Conservation (phyloP, 768 basidiomycete genomes). For the Ramaria sp. region DNA sequence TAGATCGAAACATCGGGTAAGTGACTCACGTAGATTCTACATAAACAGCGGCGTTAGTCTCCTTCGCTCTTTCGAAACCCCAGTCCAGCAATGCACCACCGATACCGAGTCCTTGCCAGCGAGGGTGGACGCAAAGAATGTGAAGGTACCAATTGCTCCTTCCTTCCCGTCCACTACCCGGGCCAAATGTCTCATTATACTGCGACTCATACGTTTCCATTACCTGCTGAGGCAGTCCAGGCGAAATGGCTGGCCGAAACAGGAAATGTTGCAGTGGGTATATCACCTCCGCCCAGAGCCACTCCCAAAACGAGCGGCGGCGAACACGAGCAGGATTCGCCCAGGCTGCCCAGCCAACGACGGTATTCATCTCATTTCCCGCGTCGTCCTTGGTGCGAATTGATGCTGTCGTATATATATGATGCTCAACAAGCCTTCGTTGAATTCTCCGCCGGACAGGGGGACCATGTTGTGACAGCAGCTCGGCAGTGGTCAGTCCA, state of each 20-base stretch:
- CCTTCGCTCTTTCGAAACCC: slow-evolving; percentile 1
- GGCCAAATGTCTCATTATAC: slow-evolving; percentile 3
- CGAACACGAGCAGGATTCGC: neutral
- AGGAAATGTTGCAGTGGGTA: neutral
- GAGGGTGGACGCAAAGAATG: slow-evolving; percentile 5
- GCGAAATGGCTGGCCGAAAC: neutral
- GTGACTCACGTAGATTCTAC: slow-evolving; percentile 1
- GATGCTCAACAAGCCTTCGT: neutral
- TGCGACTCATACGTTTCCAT: neutral
- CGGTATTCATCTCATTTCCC: neutral
- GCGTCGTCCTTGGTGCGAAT: neutral
- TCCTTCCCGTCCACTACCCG: neutral
- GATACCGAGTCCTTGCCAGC: slow-evolving; percentile 3
- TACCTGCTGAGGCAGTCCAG: neutral
- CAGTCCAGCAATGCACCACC: slow-evolving; percentile 4
- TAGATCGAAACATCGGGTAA: no score
- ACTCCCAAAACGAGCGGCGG: slow-evolving; percentile 4
- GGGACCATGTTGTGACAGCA: neutral
- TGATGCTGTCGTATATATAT: neutral
- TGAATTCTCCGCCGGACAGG: neutral
- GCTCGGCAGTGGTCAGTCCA: neutral
- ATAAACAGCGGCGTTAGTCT: neutral
- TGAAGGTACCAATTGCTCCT: slow-evolving; percentile 6
- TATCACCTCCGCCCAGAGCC: slow-evolving; percentile 3
- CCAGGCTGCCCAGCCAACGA: slow-evolving; percentile 2